Percentiles rank a stretch among this genome's conserved stretches.
Conservation (phyloP, 2,329 filamentous ascomycete species). For the Gaeumannomyces tritici region DNA sequence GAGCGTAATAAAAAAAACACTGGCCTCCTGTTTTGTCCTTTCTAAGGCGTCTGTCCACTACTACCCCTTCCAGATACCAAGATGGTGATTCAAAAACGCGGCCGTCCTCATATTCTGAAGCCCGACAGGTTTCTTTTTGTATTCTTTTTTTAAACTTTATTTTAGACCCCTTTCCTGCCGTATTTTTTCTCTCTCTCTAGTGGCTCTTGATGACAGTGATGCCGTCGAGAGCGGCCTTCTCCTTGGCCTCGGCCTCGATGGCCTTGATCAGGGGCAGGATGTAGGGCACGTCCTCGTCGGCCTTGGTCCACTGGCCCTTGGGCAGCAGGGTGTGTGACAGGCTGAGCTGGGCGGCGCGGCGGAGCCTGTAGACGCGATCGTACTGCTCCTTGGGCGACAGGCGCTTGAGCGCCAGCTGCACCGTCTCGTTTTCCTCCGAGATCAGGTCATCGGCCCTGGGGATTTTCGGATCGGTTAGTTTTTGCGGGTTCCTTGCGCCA, state of each 20-base stretch:
- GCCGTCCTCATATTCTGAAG: background rate
- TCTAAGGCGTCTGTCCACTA: no score
- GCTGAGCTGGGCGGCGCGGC: constrained; percentile 78
- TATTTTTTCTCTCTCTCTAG: constrained; percentile 13
- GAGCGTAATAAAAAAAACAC: background rate
- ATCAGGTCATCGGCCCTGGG: constrained; percentile 87
- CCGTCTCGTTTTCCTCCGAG: constrained; percentile 80
- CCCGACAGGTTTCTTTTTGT: no score
- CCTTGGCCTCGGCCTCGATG: constrained; percentile 35
- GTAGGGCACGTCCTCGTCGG: constrained; percentile 46
- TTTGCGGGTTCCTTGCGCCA: background rate
- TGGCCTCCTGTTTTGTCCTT: no score
- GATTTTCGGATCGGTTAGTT: background rate
- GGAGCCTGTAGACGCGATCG: constrained; percentile 95
- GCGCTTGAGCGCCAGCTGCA: constrained; percentile 83
- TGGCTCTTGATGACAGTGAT: constrained; percentile 40
- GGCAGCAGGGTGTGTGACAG: constrained; percentile 55
- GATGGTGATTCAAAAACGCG: background rate
- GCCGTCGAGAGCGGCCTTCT: constrained; percentile 43
- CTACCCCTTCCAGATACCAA: background rate
- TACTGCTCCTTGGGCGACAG: constrained; percentile 84
- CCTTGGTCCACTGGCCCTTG: constrained; percentile 51
- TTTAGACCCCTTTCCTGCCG: background rate
- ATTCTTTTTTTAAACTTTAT: background rate
- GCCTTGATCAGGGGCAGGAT: constrained; percentile 42